Evolutionary conservation across 2,329 filamentous ascomycete species (phyloP), one percentile per base, ranked within the genome.

Genomic region (Apiospora kogelbergensis): DNA sequence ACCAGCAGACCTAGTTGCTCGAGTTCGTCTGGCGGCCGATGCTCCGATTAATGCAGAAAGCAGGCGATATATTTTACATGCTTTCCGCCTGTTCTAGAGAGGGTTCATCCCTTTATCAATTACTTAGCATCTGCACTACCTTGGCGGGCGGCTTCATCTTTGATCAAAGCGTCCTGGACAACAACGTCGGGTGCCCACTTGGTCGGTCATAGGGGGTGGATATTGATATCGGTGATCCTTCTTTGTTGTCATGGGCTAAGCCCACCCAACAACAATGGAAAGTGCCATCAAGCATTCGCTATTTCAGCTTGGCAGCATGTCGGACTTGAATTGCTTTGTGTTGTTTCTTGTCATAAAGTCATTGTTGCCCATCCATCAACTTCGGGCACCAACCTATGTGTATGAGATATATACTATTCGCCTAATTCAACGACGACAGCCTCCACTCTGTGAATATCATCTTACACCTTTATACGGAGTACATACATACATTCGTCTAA

Each of bases 171-270:
- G 17, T 33, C 22, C 3, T 11, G 17, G 53, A 60, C 26, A 60
- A 37, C 20, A 37, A n/a, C 53, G 9, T 13, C 9, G 30, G n/a
- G 53, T 60, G 53, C 30, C 30, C 53, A 60, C 53, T 60, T 60
- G 26, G 30, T 60, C 53, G 9, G 30, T 11, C 30, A 30, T 60
- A 60, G 30, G 2, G 17, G 22, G 26, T 33, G 53, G 53, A 60
- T 30, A 37, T 60, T 42, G 40, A 42, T 42, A 15, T 42, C 40
- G 53, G n/a, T 37, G 53, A 60, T 37, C 53, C 22, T 37, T 37
- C 53, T 60, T 60, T 60, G 53, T 60, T 60, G 53, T 60, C 53
- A 37, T 60, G 26, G 30, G 20, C 53, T 60, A 60, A 60, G 53
- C 53, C 30, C 37, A n/a, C 53, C 53, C 53, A 37, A 22, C 53